Evolutionary conservation across 164 flowering plant species (phyloP), one percentile per base, ranked within the genome.

Genomic region (Kalanchoe fedtschenkoi): DNA sequence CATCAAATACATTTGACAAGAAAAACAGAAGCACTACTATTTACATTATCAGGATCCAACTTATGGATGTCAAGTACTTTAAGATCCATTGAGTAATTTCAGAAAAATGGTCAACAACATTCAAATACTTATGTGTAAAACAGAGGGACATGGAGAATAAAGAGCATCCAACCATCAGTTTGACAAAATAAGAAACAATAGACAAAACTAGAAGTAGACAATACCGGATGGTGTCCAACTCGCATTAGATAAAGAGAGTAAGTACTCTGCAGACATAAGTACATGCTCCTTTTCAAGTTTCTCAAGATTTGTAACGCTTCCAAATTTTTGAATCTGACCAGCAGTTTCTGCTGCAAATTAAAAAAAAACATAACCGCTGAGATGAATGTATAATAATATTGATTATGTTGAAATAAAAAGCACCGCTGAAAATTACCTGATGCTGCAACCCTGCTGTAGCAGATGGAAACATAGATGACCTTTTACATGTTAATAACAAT

Each of bases 251-350:
- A 76, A 65, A 22, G 82, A 78, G 44, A 93, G 99, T 63, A 77
- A 58, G 78, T 85, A 75, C 70, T 93, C 86, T 26, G 95, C 97
- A 33, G 91, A 82, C 34, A 95, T 76, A 28, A 90, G 64, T 60
- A 87, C 76, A 79, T 71, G 87, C 68, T 90, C 96, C 15, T 81
- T 77, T 66, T 93, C 95, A 66, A 93, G 90, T 70, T 78, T 73
- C 70, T 86, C 86, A 29, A 82, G 66, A 71, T 80, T 82, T 54
- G 87, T 62, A 65, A 60, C 79, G 55, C 65, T 67, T 17, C 74
- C 72, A 34, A 30, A 64, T 58, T 65, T 77, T 59, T 68, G 75
- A 65, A 77, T 62, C 59, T 73, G 77, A 66, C 44, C 60, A 71
- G 68, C 79, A 73, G 63, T 69, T 43, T 66, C 57, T 21, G 65